A percentile compares a stretch with the other conserved stretches of the same genome.
Evolutionary conservation across 805 yeast genomes (phyloP).

Genomic region (Kodamaea leandrae): DNA sequence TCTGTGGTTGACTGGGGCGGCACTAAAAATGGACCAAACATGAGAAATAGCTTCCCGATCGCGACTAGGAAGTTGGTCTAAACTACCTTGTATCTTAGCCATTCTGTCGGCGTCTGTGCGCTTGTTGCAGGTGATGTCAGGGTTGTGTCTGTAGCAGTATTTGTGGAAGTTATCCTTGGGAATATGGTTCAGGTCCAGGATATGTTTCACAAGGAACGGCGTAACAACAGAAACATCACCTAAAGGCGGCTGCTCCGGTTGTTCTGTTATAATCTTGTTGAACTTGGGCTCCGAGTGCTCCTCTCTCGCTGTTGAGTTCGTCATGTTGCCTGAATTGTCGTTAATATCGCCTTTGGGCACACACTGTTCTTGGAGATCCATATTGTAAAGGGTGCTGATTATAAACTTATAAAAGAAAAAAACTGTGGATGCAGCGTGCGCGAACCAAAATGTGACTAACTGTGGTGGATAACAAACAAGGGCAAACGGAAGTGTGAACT

Average conservation of each 20-base stretch:
- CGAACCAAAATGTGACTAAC: neutral
- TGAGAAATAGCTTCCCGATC: constrained; percentile 78
- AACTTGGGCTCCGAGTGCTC: constrained; percentile 1
- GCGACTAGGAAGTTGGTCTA: constrained; percentile 59
- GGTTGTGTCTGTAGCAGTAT: constrained; percentile 92
- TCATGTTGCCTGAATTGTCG: neutral
- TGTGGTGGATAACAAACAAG: neutral
- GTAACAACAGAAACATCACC: constrained; percentile 33
- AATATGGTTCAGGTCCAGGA: constrained; percentile 40
- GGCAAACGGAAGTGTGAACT: neutral
- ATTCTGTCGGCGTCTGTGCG: constrained; percentile 62
- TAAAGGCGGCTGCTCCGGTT: neutral
- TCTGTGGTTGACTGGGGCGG: constrained; percentile 68
- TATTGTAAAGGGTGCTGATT: too few relatives aligned
- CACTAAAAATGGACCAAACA: constrained; percentile 80
- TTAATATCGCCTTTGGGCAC: neutral
- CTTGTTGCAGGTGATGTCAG: constrained; percentile 74
- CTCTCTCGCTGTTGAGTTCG: neutral
- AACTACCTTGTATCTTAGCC: constrained; percentile 56
- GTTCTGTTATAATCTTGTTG: constrained; percentile 1
- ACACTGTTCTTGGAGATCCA: neutral
- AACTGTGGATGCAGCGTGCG: neutral
- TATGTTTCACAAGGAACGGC: constrained; percentile 41
- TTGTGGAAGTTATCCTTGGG: constrained; percentile 55
- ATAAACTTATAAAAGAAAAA: neutral